Conservation (phyloP, 2,329 filamentous ascomycete species). For the Cladophialophora psammophila region DNA sequence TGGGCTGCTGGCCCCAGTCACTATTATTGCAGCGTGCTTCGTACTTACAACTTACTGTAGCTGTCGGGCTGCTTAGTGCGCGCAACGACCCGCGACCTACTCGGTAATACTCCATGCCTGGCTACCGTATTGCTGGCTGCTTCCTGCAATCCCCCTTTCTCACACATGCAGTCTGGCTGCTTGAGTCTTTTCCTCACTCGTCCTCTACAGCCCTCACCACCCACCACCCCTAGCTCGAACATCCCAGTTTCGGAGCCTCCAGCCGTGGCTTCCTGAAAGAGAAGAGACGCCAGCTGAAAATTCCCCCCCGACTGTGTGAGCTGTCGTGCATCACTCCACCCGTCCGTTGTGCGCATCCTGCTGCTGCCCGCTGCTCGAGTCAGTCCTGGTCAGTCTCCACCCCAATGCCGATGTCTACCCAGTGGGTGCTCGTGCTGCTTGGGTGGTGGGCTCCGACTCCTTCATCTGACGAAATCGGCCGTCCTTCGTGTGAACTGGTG, state of each 20-base stretch:
- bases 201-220: not conserved
- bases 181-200: not conserved
- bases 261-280: not conserved
- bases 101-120: not conserved
- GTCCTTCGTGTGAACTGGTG: constrained; percentile 12
- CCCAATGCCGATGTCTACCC: constrained; percentile 5
- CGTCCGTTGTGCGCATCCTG: not conserved
- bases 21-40: no score
- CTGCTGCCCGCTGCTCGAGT: not conserved
- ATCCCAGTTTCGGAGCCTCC: constrained; percentile 5
- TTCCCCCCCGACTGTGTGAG: not conserved
- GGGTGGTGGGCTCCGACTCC: not conserved
- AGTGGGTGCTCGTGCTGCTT: not conserved
- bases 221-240: not conserved
- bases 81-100: constrained; percentile 3
- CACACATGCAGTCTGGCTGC: not conserved
- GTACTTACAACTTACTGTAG: no score
- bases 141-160: not conserved
- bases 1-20: not conserved
- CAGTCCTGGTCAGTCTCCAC: not conserved
- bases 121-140: not conserved
- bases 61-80: not conserved
- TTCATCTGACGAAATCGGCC: constrained; percentile 16
- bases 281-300: not conserved
- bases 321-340: not conserved